Conservation (phyloP, 2,329 filamentous ascomycete genomes). For the Boeremia lycopersici region DNA sequence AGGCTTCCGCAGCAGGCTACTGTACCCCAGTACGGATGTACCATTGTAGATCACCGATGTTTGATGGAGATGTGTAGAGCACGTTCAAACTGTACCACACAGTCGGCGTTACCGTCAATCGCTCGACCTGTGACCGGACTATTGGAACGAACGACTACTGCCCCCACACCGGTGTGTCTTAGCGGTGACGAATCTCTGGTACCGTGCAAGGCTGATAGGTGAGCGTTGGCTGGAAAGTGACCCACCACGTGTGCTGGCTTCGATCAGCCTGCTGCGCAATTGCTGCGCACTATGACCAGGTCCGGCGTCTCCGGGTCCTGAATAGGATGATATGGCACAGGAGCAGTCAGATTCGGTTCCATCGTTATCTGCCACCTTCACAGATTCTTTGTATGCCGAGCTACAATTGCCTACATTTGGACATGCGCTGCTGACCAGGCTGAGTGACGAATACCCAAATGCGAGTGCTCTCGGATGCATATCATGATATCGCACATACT, state of each 20-base stretch:
- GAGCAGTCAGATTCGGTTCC: neutral
- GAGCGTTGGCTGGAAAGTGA: neutral
- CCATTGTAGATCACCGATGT: neutral
- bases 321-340: neutral
- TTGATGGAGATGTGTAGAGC: neutral
- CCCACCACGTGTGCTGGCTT: constrained; percentile 4
- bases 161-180: neutral
- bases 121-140: constrained; percentile 2
- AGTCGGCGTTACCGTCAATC: constrained; percentile 7
- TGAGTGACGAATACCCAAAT: constrained; percentile 1
- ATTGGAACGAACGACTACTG: constrained; percentile 10
- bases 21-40: neutral
- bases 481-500: neutral
- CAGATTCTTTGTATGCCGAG: neutral
- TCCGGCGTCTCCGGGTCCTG: neutral
- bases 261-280: neutral
- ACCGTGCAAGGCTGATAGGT: constrained; percentile 10
- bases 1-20: too few relatives aligned
- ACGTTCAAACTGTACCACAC: neutral
- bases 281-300: neutral
- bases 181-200: constrained; percentile 6
- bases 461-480: neutral
- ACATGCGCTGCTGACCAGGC: neutral
- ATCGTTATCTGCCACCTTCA: neutral
- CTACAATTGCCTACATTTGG: constrained; percentile 1